phyloP scores from a whole-genome alignment of 2,329 filamentous ascomycete genomes.

The Dactylonectria macrodidyma region DNA sequence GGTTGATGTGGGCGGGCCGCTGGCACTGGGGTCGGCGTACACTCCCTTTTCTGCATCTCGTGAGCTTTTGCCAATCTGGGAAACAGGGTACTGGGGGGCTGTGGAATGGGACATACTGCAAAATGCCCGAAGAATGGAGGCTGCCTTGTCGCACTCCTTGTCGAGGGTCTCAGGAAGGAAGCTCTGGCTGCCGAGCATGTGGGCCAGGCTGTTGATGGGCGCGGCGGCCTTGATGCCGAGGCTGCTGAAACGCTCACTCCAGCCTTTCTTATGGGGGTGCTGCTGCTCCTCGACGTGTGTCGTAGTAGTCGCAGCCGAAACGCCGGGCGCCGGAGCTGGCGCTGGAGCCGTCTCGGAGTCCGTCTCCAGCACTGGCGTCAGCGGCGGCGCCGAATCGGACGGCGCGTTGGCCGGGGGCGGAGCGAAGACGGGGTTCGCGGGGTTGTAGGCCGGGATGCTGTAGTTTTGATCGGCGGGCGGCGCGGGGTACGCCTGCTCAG shows the following conservation, averaged over 20 bases:
- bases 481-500: slow-evolving; percentile 38
- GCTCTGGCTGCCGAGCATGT: slow-evolving; percentile 86
- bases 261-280: slow-evolving; percentile 44
- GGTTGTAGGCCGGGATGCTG: slow-evolving; percentile 50
- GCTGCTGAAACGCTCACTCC: slow-evolving; percentile 51
- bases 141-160: slow-evolving; percentile 92
- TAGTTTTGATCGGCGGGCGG: slow-evolving; percentile 37
- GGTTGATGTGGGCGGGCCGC: slow-evolving; percentile 50
- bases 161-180: slow-evolving; percentile 91
- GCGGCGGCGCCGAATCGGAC: slow-evolving; percentile 10
- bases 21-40: slow-evolving; percentile 57
- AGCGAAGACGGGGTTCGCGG: slow-evolving; percentile 50
- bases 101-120: slow-evolving; percentile 75
- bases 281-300: slow-evolving; percentile 19
- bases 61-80: slow-evolving; percentile 6
- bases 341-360: slow-evolving; percentile 11
- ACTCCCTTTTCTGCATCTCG: slow-evolving; percentile 64
- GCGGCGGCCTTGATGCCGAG: slow-evolving; percentile 68
- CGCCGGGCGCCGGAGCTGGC: slow-evolving; percentile 26
- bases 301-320: slow-evolving; percentile 7
- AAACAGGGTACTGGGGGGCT: no score
- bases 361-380: slow-evolving; percentile 8
- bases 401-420: slow-evolving; percentile 43
- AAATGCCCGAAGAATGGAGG: slow-evolving; percentile 86
- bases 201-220: slow-evolving; percentile 85